Percentiles rank a stretch among this genome's conserved stretches.
Conservation (phyloP, 1,139 yeast genomes). For the Kodamaea derodonti region DNA sequence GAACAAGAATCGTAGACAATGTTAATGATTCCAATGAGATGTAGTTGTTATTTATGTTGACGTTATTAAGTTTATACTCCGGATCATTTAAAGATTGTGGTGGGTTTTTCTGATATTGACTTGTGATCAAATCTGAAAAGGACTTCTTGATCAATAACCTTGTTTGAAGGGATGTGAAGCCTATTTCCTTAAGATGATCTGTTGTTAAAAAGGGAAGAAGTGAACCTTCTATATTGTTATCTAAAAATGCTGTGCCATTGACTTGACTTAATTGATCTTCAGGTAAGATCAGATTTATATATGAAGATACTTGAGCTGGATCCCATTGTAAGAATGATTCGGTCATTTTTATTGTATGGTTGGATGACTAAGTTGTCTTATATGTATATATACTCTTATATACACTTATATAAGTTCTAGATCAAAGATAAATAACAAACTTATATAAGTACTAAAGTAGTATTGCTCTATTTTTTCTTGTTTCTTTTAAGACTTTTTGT, state of each 20-base stretch:
- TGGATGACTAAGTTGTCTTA: too few relatives aligned
- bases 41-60: slow-evolving; percentile 32
- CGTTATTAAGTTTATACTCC: slow-evolving; percentile 24
- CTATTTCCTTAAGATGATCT: slow-evolving; percentile 60
- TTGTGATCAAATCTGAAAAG: slow-evolving; percentile 41
- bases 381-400: not conserved
- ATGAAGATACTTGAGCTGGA: slow-evolving; percentile 44
- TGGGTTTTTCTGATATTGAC: slow-evolving; percentile 29
- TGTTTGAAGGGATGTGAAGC: slow-evolving; percentile 36
- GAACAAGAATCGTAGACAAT: slow-evolving; percentile 31
- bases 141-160: slow-evolving; percentile 48
- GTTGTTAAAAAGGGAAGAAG: slow-evolving; percentile 56
- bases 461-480: too few relatives aligned
- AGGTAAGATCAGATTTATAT: slow-evolving; percentile 24
- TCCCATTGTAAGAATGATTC: slow-evolving; percentile 47
- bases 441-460: too few relatives aligned
- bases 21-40: slow-evolving; percentile 33
- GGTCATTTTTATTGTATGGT: too few relatives aligned
- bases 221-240: slow-evolving; percentile 60
- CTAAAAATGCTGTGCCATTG: slow-evolving; percentile 38
- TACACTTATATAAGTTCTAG: not conserved
- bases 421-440: too few relatives aligned
- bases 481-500: too few relatives aligned
- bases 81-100: slow-evolving; percentile 31
- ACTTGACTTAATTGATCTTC: slow-evolving; percentile 18